phyloP scores from a whole-genome alignment of 2,329 filamentous ascomycete species.

The Mycosphaerella sp. region DNA sequence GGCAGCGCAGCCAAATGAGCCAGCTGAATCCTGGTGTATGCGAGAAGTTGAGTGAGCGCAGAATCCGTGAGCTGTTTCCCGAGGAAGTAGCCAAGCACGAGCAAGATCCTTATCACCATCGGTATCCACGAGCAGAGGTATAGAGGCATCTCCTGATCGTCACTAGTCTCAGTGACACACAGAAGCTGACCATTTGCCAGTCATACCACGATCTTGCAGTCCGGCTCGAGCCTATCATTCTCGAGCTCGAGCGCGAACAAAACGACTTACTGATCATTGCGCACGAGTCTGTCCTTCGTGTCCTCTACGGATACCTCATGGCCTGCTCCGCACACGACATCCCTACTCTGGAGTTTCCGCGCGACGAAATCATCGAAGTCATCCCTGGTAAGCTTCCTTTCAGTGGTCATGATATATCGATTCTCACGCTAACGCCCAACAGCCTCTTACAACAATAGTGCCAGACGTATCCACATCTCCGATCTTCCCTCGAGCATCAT shows the following conservation, averaged over 20 bases:
- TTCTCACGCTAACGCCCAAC: neutral
- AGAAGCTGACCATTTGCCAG: slow-evolving; percentile 40
- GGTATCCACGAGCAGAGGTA: slow-evolving; percentile 91
- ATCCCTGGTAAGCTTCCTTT: slow-evolving; percentile 54
- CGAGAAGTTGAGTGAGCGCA: slow-evolving; percentile 81
- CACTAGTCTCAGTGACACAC: neutral
- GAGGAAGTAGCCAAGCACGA: slow-evolving; percentile 92
- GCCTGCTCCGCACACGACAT: slow-evolving; percentile 95
- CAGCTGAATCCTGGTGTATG: slow-evolving; percentile 95
- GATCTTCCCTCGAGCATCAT: slow-evolving; percentile 59
- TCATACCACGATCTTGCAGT: slow-evolving; percentile 99
- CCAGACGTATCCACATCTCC: slow-evolving; percentile 82
- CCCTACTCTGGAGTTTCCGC: slow-evolving; percentile 83
- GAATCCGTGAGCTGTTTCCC: slow-evolving; percentile 74
- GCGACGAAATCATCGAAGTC: slow-evolving; percentile 98
- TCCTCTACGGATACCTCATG: slow-evolving; percentile 97
- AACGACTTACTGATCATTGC: slow-evolving; percentile 98
- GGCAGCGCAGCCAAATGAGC: slow-evolving; percentile 92
- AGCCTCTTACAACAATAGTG: slow-evolving; percentile 93
- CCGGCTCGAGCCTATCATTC: slow-evolving; percentile 91
- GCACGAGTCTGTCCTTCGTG: slow-evolving; percentile 93
- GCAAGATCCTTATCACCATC: slow-evolving; percentile 90
- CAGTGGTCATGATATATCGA: neutral
- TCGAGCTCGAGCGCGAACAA: slow-evolving; percentile 93
- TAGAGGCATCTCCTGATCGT: slow-evolving; percentile 12